Percentiles rank a stretch among this genome's conserved stretches.
Conservation (phyloP, 2,329 filamentous ascomycete species). For the Colletotrichum sp. region DNA sequence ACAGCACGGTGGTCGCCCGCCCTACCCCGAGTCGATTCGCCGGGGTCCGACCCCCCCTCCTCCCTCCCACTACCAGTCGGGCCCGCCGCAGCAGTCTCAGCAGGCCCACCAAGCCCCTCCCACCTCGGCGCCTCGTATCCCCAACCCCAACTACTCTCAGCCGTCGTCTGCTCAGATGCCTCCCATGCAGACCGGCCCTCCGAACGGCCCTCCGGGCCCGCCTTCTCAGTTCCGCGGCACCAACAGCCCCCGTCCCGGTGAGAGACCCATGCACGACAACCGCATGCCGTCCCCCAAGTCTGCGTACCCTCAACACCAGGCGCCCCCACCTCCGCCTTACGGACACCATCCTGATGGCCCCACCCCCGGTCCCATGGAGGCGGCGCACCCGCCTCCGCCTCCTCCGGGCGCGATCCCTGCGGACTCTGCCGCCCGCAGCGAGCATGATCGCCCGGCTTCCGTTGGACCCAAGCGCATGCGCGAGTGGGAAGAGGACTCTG, state of each 20-base stretch:
- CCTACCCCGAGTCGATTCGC: constrained; percentile 39
- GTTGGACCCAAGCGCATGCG: constrained; percentile 83
- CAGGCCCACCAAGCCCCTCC: constrained; percentile 45
- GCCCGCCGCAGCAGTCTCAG: constrained; percentile 56
- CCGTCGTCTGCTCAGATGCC: constrained; percentile 45
- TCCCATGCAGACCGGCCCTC: constrained; percentile 37
- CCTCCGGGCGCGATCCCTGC: constrained; percentile 60
- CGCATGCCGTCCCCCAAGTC: constrained; percentile 91
- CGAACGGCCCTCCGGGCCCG: constrained; percentile 52
- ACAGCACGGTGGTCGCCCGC: constrained; percentile 19
- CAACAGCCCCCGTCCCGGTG: constrained; percentile 83
- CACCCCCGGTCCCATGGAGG: constrained; percentile 66
- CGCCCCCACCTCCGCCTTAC: constrained; percentile 55
- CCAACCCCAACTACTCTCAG: constrained; percentile 65
- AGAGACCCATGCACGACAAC: constrained; percentile 82
- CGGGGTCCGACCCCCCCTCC: constrained; percentile 61
- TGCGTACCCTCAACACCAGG: constrained; percentile 79
- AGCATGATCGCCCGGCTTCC: constrained; percentile 78
- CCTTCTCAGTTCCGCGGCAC: constrained; percentile 75
- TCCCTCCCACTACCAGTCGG: constrained; percentile 51
- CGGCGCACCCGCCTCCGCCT: constrained; percentile 58
- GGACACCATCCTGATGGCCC: constrained; percentile 72
- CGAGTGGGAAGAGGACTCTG: constrained; percentile 89
- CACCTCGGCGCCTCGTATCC: constrained; percentile 55
- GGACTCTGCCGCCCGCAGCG: constrained; percentile 66